These are phyloP conservation scores for Botrytis aclada DNA, from an alignment of 2,329 filamentous ascomycete species.

Conservation along the genomic window DNA sequence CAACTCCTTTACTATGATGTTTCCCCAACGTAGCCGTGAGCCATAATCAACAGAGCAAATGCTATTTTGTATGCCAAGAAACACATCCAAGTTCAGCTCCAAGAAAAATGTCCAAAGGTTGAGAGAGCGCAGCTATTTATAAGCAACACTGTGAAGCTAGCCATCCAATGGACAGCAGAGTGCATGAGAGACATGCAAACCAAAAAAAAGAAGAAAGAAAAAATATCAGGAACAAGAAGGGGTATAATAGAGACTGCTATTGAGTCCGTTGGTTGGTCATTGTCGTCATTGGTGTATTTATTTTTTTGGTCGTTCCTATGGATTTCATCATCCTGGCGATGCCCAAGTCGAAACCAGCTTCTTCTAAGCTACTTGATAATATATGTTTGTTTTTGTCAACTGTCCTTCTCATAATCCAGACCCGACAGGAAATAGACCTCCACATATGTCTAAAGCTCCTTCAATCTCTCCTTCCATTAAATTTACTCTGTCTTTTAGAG, in stretches of 20 bases:
- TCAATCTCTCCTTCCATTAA: conserved; percentile 60
- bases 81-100: conserved; percentile 14
- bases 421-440: conserved; percentile 8
- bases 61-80: conserved; percentile 11
- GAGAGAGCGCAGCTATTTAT: neutral
- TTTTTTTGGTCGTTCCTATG: neutral
- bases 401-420: neutral
- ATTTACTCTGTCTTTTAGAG: conserved; percentile 57
- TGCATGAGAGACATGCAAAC: neutral
- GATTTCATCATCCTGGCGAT: conserved; percentile 1
- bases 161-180: neutral
- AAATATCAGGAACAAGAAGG: conserved; percentile 9
- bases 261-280: neutral
- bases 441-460: conserved; percentile 47
- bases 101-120: conserved; percentile 12
- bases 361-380: neutral
- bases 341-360: neutral
- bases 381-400: neutral
- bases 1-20: conserved; percentile 12
- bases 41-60: conserved; percentile 9
- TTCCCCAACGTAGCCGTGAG: neutral
- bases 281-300: conserved; percentile 9
- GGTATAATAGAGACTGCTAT: conserved; percentile 9
- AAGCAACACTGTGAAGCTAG: neutral
- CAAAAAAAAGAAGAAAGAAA: neutral